Base-by-base conservation (phyloP, 2,329 filamentous ascomycete species). In the Aspergillus hortae region DNA sequence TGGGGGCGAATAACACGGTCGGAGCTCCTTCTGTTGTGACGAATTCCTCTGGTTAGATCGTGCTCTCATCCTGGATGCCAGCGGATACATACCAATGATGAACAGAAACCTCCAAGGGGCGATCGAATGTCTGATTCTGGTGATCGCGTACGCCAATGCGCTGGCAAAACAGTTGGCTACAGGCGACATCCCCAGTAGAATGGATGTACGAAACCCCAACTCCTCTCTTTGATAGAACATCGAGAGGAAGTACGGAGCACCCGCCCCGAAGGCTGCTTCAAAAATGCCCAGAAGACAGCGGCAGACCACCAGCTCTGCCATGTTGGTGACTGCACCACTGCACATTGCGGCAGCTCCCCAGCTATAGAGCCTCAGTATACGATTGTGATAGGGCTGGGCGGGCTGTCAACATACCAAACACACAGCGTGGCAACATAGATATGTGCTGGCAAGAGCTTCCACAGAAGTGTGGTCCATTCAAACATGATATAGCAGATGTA, bases 221-320 rank as follows among this genome's bases (percentile, higher is more conserved):
- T 76, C 75, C 21, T 77, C 66, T 10, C 79, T 65, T 5, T 77
- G 72, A 57, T 81, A 82, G 67, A 81, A 80, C 50, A 78, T 72
- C 0, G 72, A 74, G 0, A 79, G 62, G 32, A 69, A 72, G 30
- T 65, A 62, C 5, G 63, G 62, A 11, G 58, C 61, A 6, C 62
- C 62, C 4, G 52, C 53, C 1, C 60, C 57, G 40, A 63, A 64
- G 3, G 54, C 57, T 2, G 62, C 48, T 27, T 64, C 62, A 19
- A 61, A 59, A n/a, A 61, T 32, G 7, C 58, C 62, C n/a, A 65
- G 25, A 1, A 62, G 33, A 12, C 52, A 57, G 30, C 62, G 56
- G 35, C 60, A 61, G 2, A 46, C 56, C 41, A 65, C 44, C 19
- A 65, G 54, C 14, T 59, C 54, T 4, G 55, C 44, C 25, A 64